Conservation (phyloP, 805 yeast species). For the Saccharomyces eubayanus region DNA sequence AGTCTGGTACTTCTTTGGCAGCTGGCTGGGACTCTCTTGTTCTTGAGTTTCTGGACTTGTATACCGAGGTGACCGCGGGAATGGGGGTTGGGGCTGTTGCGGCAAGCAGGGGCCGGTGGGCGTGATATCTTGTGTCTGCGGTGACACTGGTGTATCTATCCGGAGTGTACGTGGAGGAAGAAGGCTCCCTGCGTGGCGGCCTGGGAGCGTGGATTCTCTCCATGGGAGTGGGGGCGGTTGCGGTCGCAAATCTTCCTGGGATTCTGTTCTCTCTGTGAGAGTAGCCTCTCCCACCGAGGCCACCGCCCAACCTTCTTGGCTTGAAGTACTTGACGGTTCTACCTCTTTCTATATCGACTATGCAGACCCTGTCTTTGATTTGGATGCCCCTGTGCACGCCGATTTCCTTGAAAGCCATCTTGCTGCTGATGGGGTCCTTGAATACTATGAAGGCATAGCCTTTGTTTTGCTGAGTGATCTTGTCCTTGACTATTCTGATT, state of each 20-base stretch:
- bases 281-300: constrained; percentile 79
- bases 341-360: constrained; percentile 71
- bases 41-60: not conserved
- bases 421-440: constrained; percentile 51
- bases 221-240: not conserved
- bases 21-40: not conserved
- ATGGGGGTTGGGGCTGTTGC: not conserved
- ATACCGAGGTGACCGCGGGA: not conserved
- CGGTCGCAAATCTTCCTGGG: not conserved
- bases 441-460: constrained; percentile 85
- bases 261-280: not conserved
- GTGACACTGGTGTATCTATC: not conserved
- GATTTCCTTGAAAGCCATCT: constrained; percentile 50
- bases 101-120: not conserved
- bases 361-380: constrained; percentile 45
- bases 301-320: constrained; percentile 80
- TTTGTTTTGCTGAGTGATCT: constrained; percentile 38
- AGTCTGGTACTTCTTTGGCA: not conserved
- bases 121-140: not conserved
- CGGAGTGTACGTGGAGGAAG: not conserved
- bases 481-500: constrained; percentile 49
- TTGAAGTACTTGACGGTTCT: constrained; percentile 57
- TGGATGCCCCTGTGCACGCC: constrained; percentile 38
- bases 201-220: not conserved
- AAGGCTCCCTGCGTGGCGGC: not conserved